A percentile compares a stretch with the other conserved stretches of the same genome.
These are phyloP conservation scores for Avicennia marina DNA, from an alignment of 257 asterid genomes.

Conservation along the genomic window DNA sequence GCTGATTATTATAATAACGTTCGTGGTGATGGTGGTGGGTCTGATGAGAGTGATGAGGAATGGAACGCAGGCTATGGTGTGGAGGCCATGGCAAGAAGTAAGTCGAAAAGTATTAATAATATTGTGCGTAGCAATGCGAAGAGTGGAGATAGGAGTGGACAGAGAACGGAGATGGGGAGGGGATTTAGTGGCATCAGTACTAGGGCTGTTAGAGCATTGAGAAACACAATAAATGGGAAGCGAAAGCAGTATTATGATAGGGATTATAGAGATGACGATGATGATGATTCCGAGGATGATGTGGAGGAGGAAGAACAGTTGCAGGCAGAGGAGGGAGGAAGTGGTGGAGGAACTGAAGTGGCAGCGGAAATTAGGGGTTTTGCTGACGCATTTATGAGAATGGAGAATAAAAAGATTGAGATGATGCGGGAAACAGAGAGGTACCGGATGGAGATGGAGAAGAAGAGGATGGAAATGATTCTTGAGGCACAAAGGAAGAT, in stretches of 20 bases:
- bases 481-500: slow-evolving; percentile 68
- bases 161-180: slow-evolving; percentile 17
- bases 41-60: slow-evolving; percentile 50
- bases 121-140: background rate
- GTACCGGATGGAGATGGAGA: slow-evolving; percentile 75
- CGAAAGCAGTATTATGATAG: slow-evolving; percentile 28
- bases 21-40: slow-evolving; percentile 25
- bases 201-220: slow-evolving; percentile 25
- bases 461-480: slow-evolving; percentile 85
- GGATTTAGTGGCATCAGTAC: slow-evolving; percentile 8
- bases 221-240: slow-evolving; percentile 34
- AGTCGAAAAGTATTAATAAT: slow-evolving; percentile 49
- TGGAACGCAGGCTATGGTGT: slow-evolving; percentile 25
- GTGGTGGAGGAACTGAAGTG: slow-evolving; percentile 43
- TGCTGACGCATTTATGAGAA: slow-evolving; percentile 67
- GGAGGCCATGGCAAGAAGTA: slow-evolving; percentile 30
- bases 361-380: slow-evolving; percentile 73
- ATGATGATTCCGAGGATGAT: slow-evolving; percentile 21
- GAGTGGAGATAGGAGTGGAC: slow-evolving; percentile 14
- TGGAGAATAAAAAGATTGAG: slow-evolving; percentile 82
- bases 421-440: slow-evolving; percentile 68
- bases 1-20: slow-evolving; percentile 7
- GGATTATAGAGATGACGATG: slow-evolving; percentile 30
- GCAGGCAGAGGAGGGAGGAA: slow-evolving; percentile 21
- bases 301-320: slow-evolving; percentile 28